Base-by-base conservation (phyloP, 129 eudicot genomes). In the Flaveria linearis region DNA sequence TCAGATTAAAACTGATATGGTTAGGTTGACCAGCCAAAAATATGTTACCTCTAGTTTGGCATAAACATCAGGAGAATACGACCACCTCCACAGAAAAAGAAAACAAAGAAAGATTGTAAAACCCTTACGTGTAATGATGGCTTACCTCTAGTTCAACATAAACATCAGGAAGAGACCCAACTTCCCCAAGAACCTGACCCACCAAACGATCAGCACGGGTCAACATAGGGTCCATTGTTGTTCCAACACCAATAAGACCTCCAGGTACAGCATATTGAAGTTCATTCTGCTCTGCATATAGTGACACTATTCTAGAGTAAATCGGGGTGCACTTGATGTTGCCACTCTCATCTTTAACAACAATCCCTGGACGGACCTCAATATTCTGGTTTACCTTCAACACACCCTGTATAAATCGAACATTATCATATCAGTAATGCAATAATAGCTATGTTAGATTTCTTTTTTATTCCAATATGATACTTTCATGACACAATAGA, bases 111-210 rank as follows among this genome's bases (percentile, higher is more conserved):
- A 30, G 36, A 30, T 30, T 30, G 36, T 30, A 30, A 3, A 26
- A 26, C 28, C 36, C 4, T 30, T 4, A 30, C 36, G 5, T 30
- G 36, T 30, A 30, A 30, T 30, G 41, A 36, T 7, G 17, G 20
- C 55, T 73, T 86, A 91, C 98, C 98, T 94, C 98, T 0, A 94
- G 89, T 71, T 91, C 98, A 28, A 91, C 98, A 78, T 80, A 94
- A 45, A 94, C 96, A 77, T 94, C 97, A 8, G 98, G 98, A 56
- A 94, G 96, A 30, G 98, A 91, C 30, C 98, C 98, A 23, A 94
- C 98, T 77, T 94, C 98, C 30, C 98, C 98, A 52, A 94, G 97
- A 79, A 94, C 98, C 86, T 94, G 98, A 10, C 98, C 98, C 14
- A 94, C 98, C 75, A 94, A 72, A 55, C 98, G 84, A 80, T 94